These are phyloP conservation scores for Primulina tabacum DNA, from an alignment of 257 asterid species.

Conservation along the genomic window DNA sequence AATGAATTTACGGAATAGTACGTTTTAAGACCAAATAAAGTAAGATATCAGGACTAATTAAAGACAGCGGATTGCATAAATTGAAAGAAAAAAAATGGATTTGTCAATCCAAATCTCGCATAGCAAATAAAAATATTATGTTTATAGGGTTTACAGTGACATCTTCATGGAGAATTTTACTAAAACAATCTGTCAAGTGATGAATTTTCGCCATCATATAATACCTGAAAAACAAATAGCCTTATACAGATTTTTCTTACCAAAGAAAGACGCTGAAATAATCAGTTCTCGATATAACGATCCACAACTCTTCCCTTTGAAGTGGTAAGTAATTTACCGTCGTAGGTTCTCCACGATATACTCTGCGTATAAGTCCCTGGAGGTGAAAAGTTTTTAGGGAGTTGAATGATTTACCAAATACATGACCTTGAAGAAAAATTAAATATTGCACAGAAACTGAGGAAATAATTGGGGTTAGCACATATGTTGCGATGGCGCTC, in stretches of 20 bases:
- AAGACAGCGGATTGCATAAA: too few species aligned
- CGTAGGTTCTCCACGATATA: background rate
- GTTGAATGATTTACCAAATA: background rate
- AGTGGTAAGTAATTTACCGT: background rate
- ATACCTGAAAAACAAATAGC: background rate
- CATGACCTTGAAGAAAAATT: background rate
- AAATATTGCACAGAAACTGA: background rate
- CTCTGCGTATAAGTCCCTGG: background rate
- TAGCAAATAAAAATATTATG: background rate
- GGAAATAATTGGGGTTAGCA: background rate
- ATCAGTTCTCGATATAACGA: background rate
- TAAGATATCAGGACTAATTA: background rate
- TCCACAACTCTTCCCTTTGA: background rate
- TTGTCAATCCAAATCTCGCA: background rate
- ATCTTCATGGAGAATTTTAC: background rate
- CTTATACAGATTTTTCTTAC: background rate
- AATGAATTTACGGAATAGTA: too few species aligned
- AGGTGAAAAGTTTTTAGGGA: background rate
- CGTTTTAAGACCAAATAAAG: too few species aligned
- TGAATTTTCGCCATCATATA: background rate
- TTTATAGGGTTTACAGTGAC: background rate
- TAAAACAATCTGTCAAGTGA: background rate
- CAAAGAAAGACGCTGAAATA: background rate
- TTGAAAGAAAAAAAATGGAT: too few species aligned
- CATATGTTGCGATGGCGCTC: background rate